Evolutionary conservation across 306 rosid species (phyloP).

Genomic region (Vigna hirtella): DNA sequence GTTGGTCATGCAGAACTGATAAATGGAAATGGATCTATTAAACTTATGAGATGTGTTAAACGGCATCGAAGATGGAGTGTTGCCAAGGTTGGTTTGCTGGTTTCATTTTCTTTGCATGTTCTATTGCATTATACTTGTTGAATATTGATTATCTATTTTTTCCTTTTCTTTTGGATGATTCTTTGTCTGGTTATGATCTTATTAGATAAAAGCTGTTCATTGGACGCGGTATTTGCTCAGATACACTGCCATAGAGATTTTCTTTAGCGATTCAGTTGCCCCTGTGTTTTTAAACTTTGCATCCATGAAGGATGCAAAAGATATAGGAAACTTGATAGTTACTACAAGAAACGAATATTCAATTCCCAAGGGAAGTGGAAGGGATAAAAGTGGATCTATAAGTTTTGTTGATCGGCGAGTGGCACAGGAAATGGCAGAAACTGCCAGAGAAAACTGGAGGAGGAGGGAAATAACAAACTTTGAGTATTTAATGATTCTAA

Average conservation of each 20-base stretch:
- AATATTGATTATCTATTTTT: conserved; percentile 1
- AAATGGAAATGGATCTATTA: conserved; percentile 64
- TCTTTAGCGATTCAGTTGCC: conserved; percentile 87
- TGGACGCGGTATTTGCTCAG: conserved; percentile 97
- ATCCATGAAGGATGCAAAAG: conserved; percentile 90
- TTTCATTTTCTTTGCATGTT: conserved; percentile 42
- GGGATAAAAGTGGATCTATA: conserved; percentile 82
- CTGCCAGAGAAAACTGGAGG: conserved; percentile 93
- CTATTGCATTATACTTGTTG: conserved; percentile 15
- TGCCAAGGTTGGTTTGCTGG: conserved; percentile 68
- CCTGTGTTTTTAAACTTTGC: conserved; percentile 88
- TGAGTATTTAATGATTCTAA: conserved; percentile 93
- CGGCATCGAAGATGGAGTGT: conserved; percentile 97
- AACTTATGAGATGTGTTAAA: conserved; percentile 72
- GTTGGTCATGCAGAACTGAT: conserved; percentile 55
- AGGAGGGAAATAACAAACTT: conserved; percentile 94
- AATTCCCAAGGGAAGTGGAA: conserved; percentile 83
- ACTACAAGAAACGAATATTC: conserved; percentile 80
- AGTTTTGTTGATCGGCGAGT: conserved; percentile 87
- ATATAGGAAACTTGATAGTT: conserved; percentile 86
- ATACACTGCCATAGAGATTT: conserved; percentile 91
- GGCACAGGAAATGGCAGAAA: conserved; percentile 91
- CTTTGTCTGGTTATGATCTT: conserved; percentile 42
- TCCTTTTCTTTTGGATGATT: conserved; percentile 7
- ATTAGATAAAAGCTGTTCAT: conserved; percentile 86